Conservation (phyloP, 495 filamentous ascomycete species). For the Opeltia flavorubescens region DNA sequence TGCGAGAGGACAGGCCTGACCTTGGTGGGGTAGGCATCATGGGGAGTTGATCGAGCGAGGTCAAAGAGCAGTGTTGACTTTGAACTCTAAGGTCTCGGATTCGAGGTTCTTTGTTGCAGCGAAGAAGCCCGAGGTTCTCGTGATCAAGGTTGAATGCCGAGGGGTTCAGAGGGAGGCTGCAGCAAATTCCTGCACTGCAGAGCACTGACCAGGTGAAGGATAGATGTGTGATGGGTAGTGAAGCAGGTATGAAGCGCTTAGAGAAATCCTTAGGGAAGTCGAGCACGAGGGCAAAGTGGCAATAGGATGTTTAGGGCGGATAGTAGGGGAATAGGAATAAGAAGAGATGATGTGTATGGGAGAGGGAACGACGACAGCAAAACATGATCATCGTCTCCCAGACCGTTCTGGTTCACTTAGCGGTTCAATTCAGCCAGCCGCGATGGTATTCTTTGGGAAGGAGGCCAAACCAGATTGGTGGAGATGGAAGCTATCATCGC, state of each 20-base stretch:
- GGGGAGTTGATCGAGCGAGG: not conserved
- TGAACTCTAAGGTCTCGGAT: not conserved
- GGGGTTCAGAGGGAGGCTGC: not conserved
- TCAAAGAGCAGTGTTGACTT: not conserved
- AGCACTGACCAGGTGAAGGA: slow-evolving; percentile 1
- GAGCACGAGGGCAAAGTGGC: not conserved
- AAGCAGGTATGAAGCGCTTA: not conserved
- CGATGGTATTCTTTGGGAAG: no score
- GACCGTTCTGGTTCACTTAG: no score
- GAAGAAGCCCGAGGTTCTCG: not conserved
- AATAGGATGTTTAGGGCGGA: no score
- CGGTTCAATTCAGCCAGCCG: no score
- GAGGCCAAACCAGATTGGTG: no score
- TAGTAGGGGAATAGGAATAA: no score
- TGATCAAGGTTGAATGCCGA: not conserved
- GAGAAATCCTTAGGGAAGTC: not conserved
- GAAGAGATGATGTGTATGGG: no score
- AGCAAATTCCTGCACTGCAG: not conserved
- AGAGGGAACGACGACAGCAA: no score
- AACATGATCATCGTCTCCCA: no score
- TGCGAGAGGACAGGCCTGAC: slow-evolving; percentile 1
- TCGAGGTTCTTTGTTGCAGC: not conserved
- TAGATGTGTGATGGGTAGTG: not conserved
- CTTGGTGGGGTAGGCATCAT: slow-evolving; percentile 9
- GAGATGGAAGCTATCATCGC: no score